Percentiles rank a stretch among this genome's conserved stretches.
Evolutionary conservation across 2,329 filamentous ascomycete genomes (phyloP).

Genomic region (Botryotinia globosa): DNA sequence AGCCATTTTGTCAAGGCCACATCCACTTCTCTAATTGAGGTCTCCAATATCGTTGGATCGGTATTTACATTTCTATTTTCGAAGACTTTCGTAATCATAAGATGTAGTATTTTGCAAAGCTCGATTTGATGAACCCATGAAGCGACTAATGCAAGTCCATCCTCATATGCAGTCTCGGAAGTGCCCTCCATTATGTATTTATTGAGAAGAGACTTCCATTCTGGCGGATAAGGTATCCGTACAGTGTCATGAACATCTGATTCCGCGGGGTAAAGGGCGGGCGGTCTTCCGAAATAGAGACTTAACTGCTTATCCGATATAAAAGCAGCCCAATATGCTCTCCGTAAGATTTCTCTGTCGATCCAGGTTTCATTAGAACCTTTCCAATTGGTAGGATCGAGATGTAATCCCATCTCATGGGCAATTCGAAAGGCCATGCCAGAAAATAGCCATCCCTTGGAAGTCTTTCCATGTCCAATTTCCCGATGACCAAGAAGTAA

Average conservation of each 20-base stretch:
- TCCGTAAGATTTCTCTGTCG: conserved; percentile 48
- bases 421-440: conserved; percentile 52
- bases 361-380: conserved; percentile 41
- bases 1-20: conserved; percentile 48
- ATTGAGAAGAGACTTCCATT: conserved; percentile 48
- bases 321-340: conserved; percentile 52
- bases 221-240: conserved; percentile 48
- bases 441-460: conserved; percentile 52
- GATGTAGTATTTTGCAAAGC: conserved; percentile 49
- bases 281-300: conserved; percentile 50
- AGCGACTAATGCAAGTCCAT: conserved; percentile 45
- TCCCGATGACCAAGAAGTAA: conserved; percentile 47
- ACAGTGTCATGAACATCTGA: conserved; percentile 50
- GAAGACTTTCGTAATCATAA: conserved; percentile 50
- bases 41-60: conserved; percentile 43
- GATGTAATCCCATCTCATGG: conserved; percentile 52
- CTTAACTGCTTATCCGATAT: conserved; percentile 51
- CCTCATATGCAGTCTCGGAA: conserved; percentile 47
- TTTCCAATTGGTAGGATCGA: conserved; percentile 51
- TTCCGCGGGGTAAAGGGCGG: conserved; percentile 49
- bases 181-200: conserved; percentile 47
- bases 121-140: conserved; percentile 49
- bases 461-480: conserved; percentile 47
- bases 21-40: conserved; percentile 47
- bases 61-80: conserved; percentile 47